Percentiles rank a stretch among this genome's conserved stretches.
These are phyloP conservation scores for Cupressus sempervirens DNA, from an alignment of 75 land plant species.

Conservation along the genomic window DNA sequence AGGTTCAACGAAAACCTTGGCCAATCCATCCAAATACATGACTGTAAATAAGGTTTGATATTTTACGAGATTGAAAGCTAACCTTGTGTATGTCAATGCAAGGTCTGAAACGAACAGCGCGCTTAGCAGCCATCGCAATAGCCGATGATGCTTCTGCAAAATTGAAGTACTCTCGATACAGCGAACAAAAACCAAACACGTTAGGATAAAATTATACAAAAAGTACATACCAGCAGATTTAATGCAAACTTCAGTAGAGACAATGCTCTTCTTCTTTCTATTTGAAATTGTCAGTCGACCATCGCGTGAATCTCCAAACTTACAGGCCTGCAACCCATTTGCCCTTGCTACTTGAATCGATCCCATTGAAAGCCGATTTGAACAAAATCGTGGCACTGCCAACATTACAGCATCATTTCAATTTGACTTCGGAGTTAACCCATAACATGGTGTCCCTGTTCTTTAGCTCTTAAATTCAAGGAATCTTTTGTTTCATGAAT, in stretches of 20 bases:
- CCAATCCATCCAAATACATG: not conserved
- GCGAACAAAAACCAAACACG: not conserved
- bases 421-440: too few species aligned
- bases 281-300: not conserved
- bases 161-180: not conserved
- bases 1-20: not conserved
- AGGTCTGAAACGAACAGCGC: constrained; percentile 53
- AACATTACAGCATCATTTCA: not conserved
- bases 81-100: constrained; percentile 82
- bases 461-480: too few species aligned
- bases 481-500: too few species aligned
- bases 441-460: too few species aligned
- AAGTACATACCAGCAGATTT: not conserved
- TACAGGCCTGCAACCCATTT: not conserved
- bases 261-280: not conserved
- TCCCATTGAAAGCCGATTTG: not conserved
- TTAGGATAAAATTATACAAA: not conserved
- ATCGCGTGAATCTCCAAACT: not conserved
- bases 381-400: not conserved
- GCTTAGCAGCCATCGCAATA: not conserved
- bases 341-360: not conserved
- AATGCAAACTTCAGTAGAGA: not conserved
- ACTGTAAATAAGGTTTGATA: not conserved
- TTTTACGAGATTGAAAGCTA: not conserved
- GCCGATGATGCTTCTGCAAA: not conserved